These are phyloP conservation scores for Calonectria hawksworthii DNA, from an alignment of 2,329 filamentous ascomycete genomes.

Conservation along the genomic window DNA sequence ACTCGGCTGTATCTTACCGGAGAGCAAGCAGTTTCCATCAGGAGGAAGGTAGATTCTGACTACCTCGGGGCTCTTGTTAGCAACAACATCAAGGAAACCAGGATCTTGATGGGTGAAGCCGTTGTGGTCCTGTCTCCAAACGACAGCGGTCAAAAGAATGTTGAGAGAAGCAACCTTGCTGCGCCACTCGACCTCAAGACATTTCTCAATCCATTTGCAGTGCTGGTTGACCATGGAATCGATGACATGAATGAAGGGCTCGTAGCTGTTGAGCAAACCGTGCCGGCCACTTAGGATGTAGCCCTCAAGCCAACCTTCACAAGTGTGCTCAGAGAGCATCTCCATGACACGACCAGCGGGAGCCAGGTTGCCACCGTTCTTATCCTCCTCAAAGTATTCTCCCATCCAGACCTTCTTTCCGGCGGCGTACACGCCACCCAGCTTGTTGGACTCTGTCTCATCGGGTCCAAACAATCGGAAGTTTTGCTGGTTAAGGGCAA, in stretches of 20 bases:
- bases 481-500: conserved; percentile 73
- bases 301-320: conserved; percentile 85
- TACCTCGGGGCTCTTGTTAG: conserved; percentile 84
- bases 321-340: conserved; percentile 86
- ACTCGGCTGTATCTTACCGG: conserved; percentile 50
- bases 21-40: conserved; percentile 83
- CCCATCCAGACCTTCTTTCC: conserved; percentile 87
- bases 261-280: conserved; percentile 84
- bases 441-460: conserved; percentile 87
- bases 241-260: conserved; percentile 87
- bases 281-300: conserved; percentile 83
- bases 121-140: conserved; percentile 88
- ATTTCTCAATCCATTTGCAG: conserved; percentile 89
- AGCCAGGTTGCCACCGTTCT: conserved; percentile 80
- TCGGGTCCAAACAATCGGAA: conserved; percentile 86
- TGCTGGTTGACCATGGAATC: conserved; percentile 91
- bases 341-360: conserved; percentile 82
- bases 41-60: conserved; percentile 86
- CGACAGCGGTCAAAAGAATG: conserved; percentile 82
- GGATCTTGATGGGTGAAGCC: conserved; percentile 88
- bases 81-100: conserved; percentile 83
- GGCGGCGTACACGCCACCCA: conserved; percentile 77
- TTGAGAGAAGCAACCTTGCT: conserved; percentile 81
- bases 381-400: conserved; percentile 82
- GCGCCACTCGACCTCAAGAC: conserved; percentile 83